Evolutionary conservation across 2,329 filamentous ascomycete species (phyloP).

Genomic region (Scolecobasidium constrictum): DNA sequence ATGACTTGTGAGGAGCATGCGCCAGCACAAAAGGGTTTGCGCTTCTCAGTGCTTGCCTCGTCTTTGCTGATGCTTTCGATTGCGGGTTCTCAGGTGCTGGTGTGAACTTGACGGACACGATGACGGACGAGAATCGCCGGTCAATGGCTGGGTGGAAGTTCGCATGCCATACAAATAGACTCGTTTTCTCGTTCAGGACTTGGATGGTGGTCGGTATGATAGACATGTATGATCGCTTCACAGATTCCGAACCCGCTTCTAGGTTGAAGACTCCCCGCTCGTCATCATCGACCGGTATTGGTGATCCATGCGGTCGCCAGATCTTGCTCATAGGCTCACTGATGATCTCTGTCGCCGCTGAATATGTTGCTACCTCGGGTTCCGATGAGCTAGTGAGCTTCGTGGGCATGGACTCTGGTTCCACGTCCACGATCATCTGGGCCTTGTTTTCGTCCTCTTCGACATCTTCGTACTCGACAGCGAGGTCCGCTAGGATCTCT

Average conservation of each 20-base stretch:
- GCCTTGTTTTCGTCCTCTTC: slow-evolving; percentile 1
- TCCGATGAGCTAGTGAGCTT: not conserved
- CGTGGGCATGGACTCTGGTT: not conserved
- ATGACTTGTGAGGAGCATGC: slow-evolving; percentile 8
- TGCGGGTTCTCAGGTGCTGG: not conserved
- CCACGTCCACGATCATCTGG: slow-evolving; percentile 2
- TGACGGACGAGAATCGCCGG: slow-evolving; percentile 5
- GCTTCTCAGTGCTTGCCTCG: not conserved
- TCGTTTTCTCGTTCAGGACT: not conserved
- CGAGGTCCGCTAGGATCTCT: not conserved
- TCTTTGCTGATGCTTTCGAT: not conserved
- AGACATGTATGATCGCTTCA: slow-evolving; percentile 5
- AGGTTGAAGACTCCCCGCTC: not conserved
- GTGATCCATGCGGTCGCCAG: not conserved
- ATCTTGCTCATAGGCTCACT: not conserved
- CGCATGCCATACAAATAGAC: slow-evolving; percentile 9
- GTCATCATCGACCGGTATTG: slow-evolving; percentile 4
- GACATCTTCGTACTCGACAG: slow-evolving; percentile 5
- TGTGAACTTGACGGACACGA: slow-evolving; percentile 6
- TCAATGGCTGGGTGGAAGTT: slow-evolving; percentile 8
- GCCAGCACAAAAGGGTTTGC: not conserved
- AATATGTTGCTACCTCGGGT: not conserved
- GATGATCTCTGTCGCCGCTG: not conserved
- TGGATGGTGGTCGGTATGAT: slow-evolving; percentile 8
- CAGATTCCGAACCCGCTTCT: slow-evolving; percentile 7